phyloP scores from a whole-genome alignment of 768 basidiomycete species.

The Mycena metata region DNA sequence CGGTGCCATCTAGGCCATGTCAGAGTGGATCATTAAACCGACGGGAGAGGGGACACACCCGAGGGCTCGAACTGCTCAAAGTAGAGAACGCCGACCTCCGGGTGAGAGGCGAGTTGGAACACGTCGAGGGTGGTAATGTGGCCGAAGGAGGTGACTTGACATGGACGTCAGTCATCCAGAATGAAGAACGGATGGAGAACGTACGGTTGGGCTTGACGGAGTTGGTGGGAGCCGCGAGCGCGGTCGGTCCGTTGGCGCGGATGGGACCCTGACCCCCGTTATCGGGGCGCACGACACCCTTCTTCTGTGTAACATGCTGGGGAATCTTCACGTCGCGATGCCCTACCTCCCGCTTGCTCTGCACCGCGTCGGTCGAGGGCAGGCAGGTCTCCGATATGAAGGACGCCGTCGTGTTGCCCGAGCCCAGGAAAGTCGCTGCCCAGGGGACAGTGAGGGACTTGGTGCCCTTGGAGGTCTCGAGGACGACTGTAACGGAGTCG shows the following conservation, averaged over 20 bases:
- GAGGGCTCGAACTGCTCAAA: slow-evolving; percentile 30
- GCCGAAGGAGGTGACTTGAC: slow-evolving; percentile 29
- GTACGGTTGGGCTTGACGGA: slow-evolving; percentile 26
- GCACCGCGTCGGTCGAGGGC: background rate
- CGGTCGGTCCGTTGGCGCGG: background rate
- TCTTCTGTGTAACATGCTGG: slow-evolving; percentile 5
- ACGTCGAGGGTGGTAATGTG: slow-evolving; percentile 30
- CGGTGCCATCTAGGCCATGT: slow-evolving; percentile 14
- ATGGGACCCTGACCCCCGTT: slow-evolving; percentile 21
- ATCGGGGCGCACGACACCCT: slow-evolving; percentile 30
- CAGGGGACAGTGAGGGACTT: slow-evolving; percentile 34
- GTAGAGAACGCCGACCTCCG: slow-evolving; percentile 31
- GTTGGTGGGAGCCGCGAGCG: background rate
- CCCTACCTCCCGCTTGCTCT: slow-evolving; percentile 17
- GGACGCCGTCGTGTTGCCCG: slow-evolving; percentile 30
- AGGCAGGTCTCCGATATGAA: slow-evolving; percentile 36
- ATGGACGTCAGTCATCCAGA: background rate
- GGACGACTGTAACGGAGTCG: slow-evolving; percentile 19
- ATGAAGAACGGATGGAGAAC: slow-evolving; percentile 6
- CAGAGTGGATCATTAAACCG: too few relatives aligned
- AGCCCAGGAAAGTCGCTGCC: slow-evolving; percentile 35
- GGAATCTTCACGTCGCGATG: slow-evolving; percentile 5
- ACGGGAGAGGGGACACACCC: too few relatives aligned
- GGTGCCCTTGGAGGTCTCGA: slow-evolving; percentile 17
- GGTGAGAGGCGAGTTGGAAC: slow-evolving; percentile 29